These are phyloP conservation scores for Anacardium occidentale DNA, from an alignment of 345 rosid genomes.

Conservation along the genomic window DNA sequence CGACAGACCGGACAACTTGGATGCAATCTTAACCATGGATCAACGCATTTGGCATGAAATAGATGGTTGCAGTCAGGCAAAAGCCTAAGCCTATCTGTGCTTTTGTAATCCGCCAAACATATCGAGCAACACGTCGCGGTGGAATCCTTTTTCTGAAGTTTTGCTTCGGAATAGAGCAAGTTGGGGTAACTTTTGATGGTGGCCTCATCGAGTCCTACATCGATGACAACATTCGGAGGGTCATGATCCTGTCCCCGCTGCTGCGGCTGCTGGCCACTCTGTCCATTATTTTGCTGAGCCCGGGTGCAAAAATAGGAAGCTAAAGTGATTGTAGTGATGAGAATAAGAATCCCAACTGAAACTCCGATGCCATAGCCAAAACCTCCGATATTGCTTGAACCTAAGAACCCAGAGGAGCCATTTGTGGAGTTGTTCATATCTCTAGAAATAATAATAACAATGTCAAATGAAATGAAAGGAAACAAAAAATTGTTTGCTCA, in stretches of 20 bases:
- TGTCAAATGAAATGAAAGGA: not conserved
- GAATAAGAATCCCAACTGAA: slow-evolving; percentile 48
- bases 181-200: slow-evolving; percentile 72
- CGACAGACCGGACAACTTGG: slow-evolving; percentile 81
- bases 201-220: slow-evolving; percentile 66
- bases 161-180: slow-evolving; percentile 65
- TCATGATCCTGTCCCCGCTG: slow-evolving; percentile 2
- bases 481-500: slow-evolving; percentile 20
- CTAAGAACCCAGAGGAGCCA: slow-evolving; percentile 26
- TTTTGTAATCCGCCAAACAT: slow-evolving; percentile 78
- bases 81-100: slow-evolving; percentile 48
- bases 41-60: slow-evolving; percentile 78
- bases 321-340: slow-evolving; percentile 49
- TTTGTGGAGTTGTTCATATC: slow-evolving; percentile 19
- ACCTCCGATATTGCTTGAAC: slow-evolving; percentile 35
- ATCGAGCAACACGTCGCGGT: slow-evolving; percentile 69
- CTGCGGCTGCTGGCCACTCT: too few relatives aligned
- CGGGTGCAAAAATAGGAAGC: slow-evolving; percentile 50
- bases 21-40: slow-evolving; percentile 76
- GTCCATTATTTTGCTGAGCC: not conserved
- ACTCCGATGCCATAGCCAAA: slow-evolving; percentile 55
- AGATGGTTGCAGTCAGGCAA: slow-evolving; percentile 80
- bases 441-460: not conserved
- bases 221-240: slow-evolving; percentile 31
- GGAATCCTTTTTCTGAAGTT: slow-evolving; percentile 33